phyloP scores from a whole-genome alignment of 1,139 yeast genomes.

The Geotrichum europaeum region DNA sequence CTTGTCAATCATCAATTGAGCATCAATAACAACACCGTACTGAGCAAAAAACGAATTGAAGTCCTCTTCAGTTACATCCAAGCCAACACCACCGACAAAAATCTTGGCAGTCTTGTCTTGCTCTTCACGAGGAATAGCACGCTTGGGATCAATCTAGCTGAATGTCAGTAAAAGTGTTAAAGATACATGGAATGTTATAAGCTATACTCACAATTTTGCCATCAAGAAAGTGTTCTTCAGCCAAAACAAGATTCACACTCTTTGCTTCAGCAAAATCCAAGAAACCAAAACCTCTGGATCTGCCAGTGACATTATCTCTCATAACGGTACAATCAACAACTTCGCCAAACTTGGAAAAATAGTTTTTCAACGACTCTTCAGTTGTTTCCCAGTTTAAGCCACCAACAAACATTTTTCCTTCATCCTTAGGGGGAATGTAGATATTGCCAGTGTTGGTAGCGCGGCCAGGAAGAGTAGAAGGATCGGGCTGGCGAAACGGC shows the following conservation, averaged over 20 bases:
- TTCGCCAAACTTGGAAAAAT: conserved; percentile 86
- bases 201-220: conserved; percentile 59
- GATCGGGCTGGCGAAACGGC: conserved; percentile 9
- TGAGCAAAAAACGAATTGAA: conserved; percentile 82
- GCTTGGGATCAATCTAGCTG: conserved; percentile 74
- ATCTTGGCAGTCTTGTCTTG: conserved; percentile 97
- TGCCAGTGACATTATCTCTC: conserved; percentile 86
- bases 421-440: conserved; percentile 40
- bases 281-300: conserved; percentile 96
- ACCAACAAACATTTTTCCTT: conserved; percentile 95
- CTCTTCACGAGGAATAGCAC: conserved; percentile 97
- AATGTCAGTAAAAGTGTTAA: neutral
- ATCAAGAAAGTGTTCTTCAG: conserved; percentile 83
- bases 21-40: conserved; percentile 91
- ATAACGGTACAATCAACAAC: conserved; percentile 86
- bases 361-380: conserved; percentile 66
- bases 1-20: conserved; percentile 95
- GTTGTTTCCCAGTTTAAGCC: conserved; percentile 99
- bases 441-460: conserved; percentile 35
- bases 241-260: conserved; percentile 83
- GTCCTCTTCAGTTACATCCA: conserved; percentile 89
- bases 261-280: conserved; percentile 77
- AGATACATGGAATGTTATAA: neutral
- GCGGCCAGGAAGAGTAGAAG: conserved; percentile 15
- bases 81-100: conserved; percentile 96